These are phyloP conservation scores for Panaeolus papilionaceus DNA, from an alignment of 768 basidiomycete genomes.

Conservation along the genomic window DNA sequence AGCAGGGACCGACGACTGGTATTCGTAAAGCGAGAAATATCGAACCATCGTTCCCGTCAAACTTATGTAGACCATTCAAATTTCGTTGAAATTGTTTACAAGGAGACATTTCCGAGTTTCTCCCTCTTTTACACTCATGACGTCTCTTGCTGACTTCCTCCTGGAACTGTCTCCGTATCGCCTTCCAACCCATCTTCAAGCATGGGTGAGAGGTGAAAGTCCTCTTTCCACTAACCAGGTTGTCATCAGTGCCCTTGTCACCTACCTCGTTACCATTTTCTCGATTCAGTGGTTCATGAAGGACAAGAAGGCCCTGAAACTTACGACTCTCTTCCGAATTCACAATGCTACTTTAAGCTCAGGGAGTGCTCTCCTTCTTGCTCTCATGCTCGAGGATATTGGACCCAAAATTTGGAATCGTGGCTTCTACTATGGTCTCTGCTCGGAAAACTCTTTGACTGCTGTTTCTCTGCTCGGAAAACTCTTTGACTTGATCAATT, in stretches of 20 bases:
- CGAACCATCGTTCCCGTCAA: too few species aligned
- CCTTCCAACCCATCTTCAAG: conserved; percentile 60
- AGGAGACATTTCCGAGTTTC: conserved; percentile 20
- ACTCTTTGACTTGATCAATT: conserved; percentile 97
- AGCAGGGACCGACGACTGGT: too few species aligned
- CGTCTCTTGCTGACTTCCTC: conserved; percentile 76
- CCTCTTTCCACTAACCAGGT: conserved; percentile 83
- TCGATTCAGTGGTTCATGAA: conserved; percentile 86
- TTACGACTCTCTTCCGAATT: conserved; percentile 83
- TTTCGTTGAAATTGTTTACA: conserved; percentile 26
- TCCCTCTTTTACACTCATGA: conserved; percentile 53
- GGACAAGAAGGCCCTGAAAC: conserved; percentile 71
- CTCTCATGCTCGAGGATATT: conserved; percentile 93
- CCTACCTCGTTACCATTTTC: conserved; percentile 91
- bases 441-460: conserved; percentile 82
- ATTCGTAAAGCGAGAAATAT: too few species aligned
- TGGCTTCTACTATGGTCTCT: conserved; percentile 80
- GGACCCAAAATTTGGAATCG: conserved; percentile 76
- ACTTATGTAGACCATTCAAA: conserved; percentile 33
- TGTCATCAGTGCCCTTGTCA: conserved; percentile 71
- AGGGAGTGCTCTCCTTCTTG: conserved; percentile 83
- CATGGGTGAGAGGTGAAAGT: conserved; percentile 76
- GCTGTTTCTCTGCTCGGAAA: conserved; percentile 81
- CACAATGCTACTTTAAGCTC: conserved; percentile 90
- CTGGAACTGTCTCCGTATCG: conserved; percentile 61